These are phyloP conservation scores for Lasiosphaeris hirsuta DNA, from an alignment of 495 filamentous ascomycete genomes.

Conservation along the genomic window DNA sequence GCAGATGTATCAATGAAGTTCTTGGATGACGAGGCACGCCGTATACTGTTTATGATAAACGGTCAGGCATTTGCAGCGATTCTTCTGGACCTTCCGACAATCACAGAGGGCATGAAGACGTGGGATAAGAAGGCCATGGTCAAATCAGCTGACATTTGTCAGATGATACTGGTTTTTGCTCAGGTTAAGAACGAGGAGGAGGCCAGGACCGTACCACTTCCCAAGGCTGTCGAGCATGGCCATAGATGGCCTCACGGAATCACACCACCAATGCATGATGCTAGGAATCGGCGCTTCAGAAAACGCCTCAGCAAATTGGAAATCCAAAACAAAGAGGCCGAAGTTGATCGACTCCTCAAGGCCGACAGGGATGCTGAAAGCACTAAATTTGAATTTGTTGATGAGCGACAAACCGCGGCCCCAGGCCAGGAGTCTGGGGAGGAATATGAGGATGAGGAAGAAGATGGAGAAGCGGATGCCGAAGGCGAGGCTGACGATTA, in stretches of 20 bases:
- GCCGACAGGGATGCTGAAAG: conserved; percentile 60
- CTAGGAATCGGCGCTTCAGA: conserved; percentile 79
- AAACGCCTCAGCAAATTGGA: conserved; percentile 77
- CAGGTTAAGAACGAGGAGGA: conserved; percentile 68
- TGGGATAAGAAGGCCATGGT: conserved; percentile 91
- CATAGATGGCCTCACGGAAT: conserved; percentile 88
- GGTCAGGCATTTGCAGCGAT: conserved; percentile 72
- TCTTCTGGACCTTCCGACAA: conserved; percentile 83
- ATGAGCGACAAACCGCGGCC: conserved; percentile 52
- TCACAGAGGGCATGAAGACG: conserved; percentile 93
- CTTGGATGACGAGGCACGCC: conserved; percentile 67
- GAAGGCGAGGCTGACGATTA: conserved; percentile 57
- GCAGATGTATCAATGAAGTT: conserved; percentile 76
- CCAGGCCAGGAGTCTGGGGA: conserved; percentile 48
- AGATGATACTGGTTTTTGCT: conserved; percentile 87
- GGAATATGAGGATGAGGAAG: conserved; percentile 59
- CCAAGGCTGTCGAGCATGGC: conserved; percentile 59
- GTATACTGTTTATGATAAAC: conserved; percentile 66
- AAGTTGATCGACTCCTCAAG: conserved; percentile 71
- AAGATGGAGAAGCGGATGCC: conserved; percentile 52
- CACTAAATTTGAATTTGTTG: conserved; percentile 61
- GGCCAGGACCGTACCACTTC: conserved; percentile 62
- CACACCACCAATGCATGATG: conserved; percentile 86
- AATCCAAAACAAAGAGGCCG: conserved; percentile 83
- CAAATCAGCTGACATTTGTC: conserved; percentile 90